Evolutionary conservation across 768 basidiomycete species (phyloP).

Genomic region (Tulasnella sp.): DNA sequence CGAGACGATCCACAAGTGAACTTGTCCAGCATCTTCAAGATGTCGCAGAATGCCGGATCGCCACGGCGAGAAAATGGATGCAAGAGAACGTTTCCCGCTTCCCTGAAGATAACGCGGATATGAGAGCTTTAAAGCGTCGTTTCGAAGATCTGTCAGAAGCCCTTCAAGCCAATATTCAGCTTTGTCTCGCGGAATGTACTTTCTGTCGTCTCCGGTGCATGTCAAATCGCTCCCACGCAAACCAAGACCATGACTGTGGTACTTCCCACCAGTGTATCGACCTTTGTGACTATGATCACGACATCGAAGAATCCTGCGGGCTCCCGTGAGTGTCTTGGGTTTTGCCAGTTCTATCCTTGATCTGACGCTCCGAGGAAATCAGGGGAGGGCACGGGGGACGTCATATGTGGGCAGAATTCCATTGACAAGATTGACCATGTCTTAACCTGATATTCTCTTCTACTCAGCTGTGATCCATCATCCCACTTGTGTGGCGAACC

Average conservation of each 20-base stretch:
- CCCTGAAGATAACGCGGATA: slow-evolving; percentile 41
- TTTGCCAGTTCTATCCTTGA: neutral
- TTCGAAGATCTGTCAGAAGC: slow-evolving; percentile 46
- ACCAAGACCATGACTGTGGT: slow-evolving; percentile 45
- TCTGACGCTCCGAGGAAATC: neutral
- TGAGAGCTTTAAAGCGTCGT: slow-evolving; percentile 45
- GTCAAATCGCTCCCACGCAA: slow-evolving; percentile 44
- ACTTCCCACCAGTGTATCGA: slow-evolving; percentile 49
- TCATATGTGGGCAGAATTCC: slow-evolving; percentile 46
- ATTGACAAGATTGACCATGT: too few relatives aligned
- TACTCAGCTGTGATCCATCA: slow-evolving; percentile 48
- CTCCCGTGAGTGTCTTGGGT: neutral
- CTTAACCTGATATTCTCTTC: neutral
- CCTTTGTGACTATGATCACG: slow-evolving; percentile 45
- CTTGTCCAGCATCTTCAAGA: slow-evolving; percentile 41
- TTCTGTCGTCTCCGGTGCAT: slow-evolving; percentile 51
- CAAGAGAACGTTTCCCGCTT: slow-evolving; percentile 49
- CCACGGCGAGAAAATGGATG: slow-evolving; percentile 52
- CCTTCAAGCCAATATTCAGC: slow-evolving; percentile 46
- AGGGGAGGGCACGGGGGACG: slow-evolving; percentile 57
- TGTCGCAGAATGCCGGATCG: slow-evolving; percentile 45
- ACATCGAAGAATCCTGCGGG: slow-evolving; percentile 4
- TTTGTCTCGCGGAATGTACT: slow-evolving; percentile 50
- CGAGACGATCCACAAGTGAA: slow-evolving; percentile 45
- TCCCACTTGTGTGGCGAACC: slow-evolving; percentile 52